phyloP scores from a whole-genome alignment of 2,329 filamentous ascomycete species.

The Trematosphaeria pertusa region DNA sequence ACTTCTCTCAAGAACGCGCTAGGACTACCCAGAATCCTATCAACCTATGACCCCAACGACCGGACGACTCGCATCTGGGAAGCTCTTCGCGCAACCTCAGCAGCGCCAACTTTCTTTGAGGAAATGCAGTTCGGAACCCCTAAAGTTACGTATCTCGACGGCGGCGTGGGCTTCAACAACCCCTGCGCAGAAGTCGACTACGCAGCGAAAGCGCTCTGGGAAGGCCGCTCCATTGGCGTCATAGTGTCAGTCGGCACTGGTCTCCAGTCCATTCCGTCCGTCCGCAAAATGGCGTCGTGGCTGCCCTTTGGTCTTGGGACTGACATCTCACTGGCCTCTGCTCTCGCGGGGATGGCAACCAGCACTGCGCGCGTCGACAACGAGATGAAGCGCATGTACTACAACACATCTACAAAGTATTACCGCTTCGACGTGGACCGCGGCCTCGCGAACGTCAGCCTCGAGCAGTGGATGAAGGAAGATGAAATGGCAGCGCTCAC shows the following conservation, averaged over 20 bases:
- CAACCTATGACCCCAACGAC: constrained; percentile 50
- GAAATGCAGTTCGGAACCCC: constrained; percentile 58
- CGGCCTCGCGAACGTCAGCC: constrained; percentile 46
- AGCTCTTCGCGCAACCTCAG: constrained; percentile 59
- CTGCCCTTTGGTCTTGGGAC: constrained; percentile 49
- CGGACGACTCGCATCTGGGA: constrained; percentile 55
- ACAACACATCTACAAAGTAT: constrained; percentile 44
- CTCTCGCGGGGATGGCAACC: constrained; percentile 48
- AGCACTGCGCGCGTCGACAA: constrained; percentile 49
- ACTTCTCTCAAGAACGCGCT: constrained; percentile 48
- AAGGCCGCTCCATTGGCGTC: constrained; percentile 45
- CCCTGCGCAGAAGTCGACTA: constrained; percentile 59
- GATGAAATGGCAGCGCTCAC: constrained; percentile 50
- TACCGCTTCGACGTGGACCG: constrained; percentile 50
- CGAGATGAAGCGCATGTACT: constrained; percentile 51
- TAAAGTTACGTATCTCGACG: constrained; percentile 58
- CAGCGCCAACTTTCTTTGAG: constrained; percentile 60
- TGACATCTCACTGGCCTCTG: constrained; percentile 46
- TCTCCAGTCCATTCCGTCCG: constrained; percentile 47
- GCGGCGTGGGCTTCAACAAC: constrained; percentile 59
- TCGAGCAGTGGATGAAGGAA: constrained; percentile 52
- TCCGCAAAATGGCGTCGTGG: constrained; percentile 46
- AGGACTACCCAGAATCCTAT: constrained; percentile 44
- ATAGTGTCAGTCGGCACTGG: constrained; percentile 50
- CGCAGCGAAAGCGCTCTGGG: constrained; percentile 53